Evolutionary conservation across 306 rosid species (phyloP).

Genomic region (Carpinus viminea): DNA sequence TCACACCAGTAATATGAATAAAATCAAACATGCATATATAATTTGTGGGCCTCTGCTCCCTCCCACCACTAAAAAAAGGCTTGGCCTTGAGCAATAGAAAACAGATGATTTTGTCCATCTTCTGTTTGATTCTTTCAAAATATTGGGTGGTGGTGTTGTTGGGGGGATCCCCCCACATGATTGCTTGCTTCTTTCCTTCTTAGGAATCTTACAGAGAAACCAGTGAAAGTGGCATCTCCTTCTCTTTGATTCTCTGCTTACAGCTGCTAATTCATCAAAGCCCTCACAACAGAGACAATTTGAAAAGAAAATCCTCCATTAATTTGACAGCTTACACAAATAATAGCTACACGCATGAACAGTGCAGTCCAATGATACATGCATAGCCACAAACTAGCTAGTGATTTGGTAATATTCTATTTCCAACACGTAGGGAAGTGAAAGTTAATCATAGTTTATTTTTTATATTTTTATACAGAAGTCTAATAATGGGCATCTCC

Average conservation of each 20-base stretch:
- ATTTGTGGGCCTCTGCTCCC: constrained; percentile 38
- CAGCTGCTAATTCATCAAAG: constrained; percentile 28
- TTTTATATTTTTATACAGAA: constrained; percentile 5
- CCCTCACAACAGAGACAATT: constrained; percentile 32
- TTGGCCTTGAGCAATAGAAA: constrained; percentile 20
- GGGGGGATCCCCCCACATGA: constrained; percentile 31
- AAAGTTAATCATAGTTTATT: constrained; percentile 16
- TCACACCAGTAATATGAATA: constrained; percentile 40
- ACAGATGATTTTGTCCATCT: constrained; percentile 36
- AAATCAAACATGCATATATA: not conserved
- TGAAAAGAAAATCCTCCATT: constrained; percentile 40
- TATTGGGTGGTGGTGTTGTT: constrained; percentile 29
- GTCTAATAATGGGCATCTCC: constrained; percentile 34
- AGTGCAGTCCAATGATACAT: constrained; percentile 33
- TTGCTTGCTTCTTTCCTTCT: constrained; percentile 35
- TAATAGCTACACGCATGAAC: constrained; percentile 22
- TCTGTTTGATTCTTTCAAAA: constrained; percentile 35
- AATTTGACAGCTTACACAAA: constrained; percentile 26
- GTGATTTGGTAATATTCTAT: constrained; percentile 30
- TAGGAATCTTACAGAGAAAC: constrained; percentile 29
- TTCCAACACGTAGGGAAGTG: constrained; percentile 24
- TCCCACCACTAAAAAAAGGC: constrained; percentile 43
- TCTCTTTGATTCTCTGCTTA: constrained; percentile 27
- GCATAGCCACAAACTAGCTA: constrained; percentile 27
- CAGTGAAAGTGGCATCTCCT: constrained; percentile 16